These are phyloP conservation scores for Phytophthora rubi DNA, from an alignment of 352 stramenopile genomes.

Conservation along the genomic window DNA sequence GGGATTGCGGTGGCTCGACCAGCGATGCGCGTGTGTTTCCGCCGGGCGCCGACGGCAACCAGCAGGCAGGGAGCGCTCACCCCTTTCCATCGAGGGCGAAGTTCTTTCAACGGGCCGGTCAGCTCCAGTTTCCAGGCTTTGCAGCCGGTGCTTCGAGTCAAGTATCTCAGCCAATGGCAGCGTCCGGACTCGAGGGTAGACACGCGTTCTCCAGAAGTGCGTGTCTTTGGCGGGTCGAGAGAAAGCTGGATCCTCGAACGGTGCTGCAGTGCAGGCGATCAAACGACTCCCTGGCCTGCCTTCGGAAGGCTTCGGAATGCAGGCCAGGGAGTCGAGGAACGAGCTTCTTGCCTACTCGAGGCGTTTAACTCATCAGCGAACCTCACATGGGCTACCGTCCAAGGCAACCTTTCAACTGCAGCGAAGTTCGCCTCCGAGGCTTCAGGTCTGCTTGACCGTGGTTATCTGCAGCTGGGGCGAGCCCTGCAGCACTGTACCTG, in stretches of 20 bases:
- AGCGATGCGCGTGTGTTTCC: neutral
- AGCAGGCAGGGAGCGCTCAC: neutral
- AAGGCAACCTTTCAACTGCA: too few species aligned
- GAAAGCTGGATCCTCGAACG: slow-evolving; percentile 15
- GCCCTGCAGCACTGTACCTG: too few species aligned
- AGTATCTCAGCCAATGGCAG: slow-evolving; percentile 9
- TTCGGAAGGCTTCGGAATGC: too few species aligned
- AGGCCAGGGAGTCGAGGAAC: neutral
- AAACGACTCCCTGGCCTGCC: neutral
- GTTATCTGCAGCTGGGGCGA: too few species aligned
- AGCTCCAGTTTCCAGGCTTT: slow-evolving; percentile 1
- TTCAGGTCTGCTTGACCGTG: too few species aligned
- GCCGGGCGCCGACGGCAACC: neutral
- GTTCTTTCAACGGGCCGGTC: neutral
- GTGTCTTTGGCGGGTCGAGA: slow-evolving; percentile 14
- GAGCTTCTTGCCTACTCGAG: neutral
- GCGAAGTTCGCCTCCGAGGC: too few species aligned
- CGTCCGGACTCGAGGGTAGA: slow-evolving; percentile 14
- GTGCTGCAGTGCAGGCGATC: neutral
- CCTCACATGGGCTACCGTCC: too few species aligned
- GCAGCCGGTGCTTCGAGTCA: neutral
- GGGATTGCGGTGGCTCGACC: neutral
- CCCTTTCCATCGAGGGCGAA: neutral
- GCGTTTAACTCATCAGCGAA: neutral
- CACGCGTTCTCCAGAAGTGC: slow-evolving; percentile 17